These are phyloP conservation scores for Ophiocytium majus DNA, from an alignment of 352 stramenopile species.

Conservation along the genomic window DNA sequence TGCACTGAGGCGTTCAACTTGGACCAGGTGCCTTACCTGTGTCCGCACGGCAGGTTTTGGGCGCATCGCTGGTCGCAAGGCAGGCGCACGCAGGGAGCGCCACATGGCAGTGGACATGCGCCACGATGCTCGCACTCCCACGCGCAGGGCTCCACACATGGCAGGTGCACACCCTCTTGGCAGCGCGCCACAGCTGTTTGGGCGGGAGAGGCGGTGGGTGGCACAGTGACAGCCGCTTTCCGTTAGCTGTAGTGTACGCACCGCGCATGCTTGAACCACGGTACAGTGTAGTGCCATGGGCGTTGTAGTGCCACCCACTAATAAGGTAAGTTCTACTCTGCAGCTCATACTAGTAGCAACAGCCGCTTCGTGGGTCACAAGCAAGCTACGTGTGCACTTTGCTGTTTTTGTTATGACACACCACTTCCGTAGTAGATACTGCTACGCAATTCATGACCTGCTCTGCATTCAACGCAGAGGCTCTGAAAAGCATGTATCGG, in stretches of 20 bases:
- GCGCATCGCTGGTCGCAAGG: slow-evolving; percentile 21
- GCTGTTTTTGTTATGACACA: no score
- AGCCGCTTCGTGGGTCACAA: no score
- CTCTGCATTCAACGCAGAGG: no score
- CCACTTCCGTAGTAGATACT: no score
- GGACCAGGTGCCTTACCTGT: background rate
- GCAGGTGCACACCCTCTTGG: slow-evolving; percentile 62
- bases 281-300: background rate
- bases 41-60: slow-evolving; percentile 16
- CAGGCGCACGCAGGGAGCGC: slow-evolving; percentile 48
- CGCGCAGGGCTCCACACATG: slow-evolving; percentile 68
- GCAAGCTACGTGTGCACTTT: no score
- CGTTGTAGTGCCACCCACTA: background rate
- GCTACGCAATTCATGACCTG: no score
- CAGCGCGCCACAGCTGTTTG: slow-evolving; percentile 50
- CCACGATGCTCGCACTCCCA: slow-evolving; percentile 70
- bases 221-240: background rate
- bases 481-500: no score
- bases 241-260: background rate
- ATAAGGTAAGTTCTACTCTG: background rate
- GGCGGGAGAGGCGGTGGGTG: background rate
- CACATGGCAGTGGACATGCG: slow-evolving; percentile 64
- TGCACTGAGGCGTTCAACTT: background rate
- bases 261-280: background rate
- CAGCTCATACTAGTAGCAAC: no score